These are phyloP conservation scores for Aspergillus sp. DNA, from an alignment of 2,329 filamentous ascomycete genomes.

Conservation along the genomic window DNA sequence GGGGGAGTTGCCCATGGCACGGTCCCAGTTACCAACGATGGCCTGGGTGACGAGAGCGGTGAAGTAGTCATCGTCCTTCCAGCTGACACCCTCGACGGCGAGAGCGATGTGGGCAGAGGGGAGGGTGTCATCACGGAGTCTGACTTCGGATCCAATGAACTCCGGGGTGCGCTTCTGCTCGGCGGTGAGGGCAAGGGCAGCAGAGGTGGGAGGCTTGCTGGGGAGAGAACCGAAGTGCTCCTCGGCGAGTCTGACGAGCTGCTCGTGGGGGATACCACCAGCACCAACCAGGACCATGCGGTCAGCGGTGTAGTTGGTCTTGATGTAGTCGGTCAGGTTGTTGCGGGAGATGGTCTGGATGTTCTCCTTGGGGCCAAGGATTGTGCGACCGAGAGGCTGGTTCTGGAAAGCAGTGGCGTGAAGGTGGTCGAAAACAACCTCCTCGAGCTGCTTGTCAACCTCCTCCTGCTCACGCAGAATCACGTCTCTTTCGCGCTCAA, in stretches of 20 bases:
- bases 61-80: slow-evolving; percentile 99
- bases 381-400: slow-evolving; percentile 94
- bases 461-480: slow-evolving; percentile 98
- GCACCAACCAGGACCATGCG: slow-evolving; percentile 98
- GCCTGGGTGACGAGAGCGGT: slow-evolving; percentile 95
- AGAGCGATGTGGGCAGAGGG: slow-evolving; percentile 96
- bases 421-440: slow-evolving; percentile 98
- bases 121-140: slow-evolving; percentile 93
- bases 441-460: slow-evolving; percentile 99
- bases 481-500: slow-evolving; percentile 96
- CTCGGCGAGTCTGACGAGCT: slow-evolving; percentile 93
- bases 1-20: slow-evolving; percentile 93
- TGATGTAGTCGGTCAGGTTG: slow-evolving; percentile 94
- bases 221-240: slow-evolving; percentile 86
- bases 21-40: slow-evolving; percentile 99
- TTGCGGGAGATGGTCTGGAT: slow-evolving; percentile 91
- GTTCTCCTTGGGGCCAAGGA: slow-evolving; percentile 96
- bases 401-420: slow-evolving; percentile 97
- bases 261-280: slow-evolving; percentile 86
- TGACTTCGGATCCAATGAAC: slow-evolving; percentile 93
- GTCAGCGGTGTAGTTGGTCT: slow-evolving; percentile 98
- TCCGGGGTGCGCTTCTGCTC: slow-evolving; percentile 81
- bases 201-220: slow-evolving; percentile 66
- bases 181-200: slow-evolving; percentile 66
- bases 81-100: slow-evolving; percentile 98